A percentile compares a stretch with the other conserved stretches of the same genome.
phyloP scores from a whole-genome alignment of 345 rosid genomes.

The Populus deltoides region DNA sequence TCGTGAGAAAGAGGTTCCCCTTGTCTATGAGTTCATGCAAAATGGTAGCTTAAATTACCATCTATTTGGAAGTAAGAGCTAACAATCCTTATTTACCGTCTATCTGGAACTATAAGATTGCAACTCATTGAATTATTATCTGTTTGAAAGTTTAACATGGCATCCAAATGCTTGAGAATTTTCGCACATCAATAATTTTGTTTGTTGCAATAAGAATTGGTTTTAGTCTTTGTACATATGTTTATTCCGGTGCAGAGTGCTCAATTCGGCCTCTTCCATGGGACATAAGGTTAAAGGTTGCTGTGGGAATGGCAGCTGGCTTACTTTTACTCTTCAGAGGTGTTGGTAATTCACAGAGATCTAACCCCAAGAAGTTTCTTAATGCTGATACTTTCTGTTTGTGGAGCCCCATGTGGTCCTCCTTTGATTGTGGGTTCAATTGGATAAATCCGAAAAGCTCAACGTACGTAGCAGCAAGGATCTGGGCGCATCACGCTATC shows the following conservation, averaged over 20 bases:
- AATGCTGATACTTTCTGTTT: too few species aligned
- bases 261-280: not conserved
- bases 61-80: conserved; percentile 1
- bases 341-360: conserved; percentile 11
- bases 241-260: not conserved
- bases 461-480: too few species aligned
- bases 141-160: not conserved
- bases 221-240: not conserved
- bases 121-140: not conserved
- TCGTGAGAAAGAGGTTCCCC: not conserved
- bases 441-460: too few species aligned
- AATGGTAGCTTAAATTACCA: not conserved
- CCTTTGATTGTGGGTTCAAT: too few species aligned
- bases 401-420: too few species aligned
- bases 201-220: not conserved
- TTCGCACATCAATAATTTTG: not conserved
- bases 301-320: conserved; percentile 6
- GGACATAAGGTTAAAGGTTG: conserved; percentile 7
- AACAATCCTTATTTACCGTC: not conserved
- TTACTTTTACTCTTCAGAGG: not conserved
- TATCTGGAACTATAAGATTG: not conserved
- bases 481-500: too few species aligned
- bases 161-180: not conserved
- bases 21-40: too few species aligned
- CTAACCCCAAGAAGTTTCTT: not conserved